Evolutionary conservation across 345 rosid genomes (phyloP).

Genomic region (Populus pruinosa): DNA sequence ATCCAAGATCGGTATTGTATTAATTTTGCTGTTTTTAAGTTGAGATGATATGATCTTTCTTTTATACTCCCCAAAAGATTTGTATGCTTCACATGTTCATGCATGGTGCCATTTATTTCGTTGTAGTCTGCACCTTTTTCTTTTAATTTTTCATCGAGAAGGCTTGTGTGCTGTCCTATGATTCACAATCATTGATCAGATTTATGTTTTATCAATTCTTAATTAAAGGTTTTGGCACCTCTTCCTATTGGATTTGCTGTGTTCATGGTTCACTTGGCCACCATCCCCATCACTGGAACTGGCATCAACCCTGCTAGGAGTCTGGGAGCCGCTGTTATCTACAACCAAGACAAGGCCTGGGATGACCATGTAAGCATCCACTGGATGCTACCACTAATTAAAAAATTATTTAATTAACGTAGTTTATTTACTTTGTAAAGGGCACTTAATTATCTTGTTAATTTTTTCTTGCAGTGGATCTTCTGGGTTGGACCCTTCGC

Average conservation of each 20-base stretch:
- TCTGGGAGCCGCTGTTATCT: constrained; percentile 73
- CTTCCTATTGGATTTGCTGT: constrained; percentile 88
- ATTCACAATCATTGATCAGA: background rate
- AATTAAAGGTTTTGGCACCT: constrained; percentile 66
- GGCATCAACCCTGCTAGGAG: constrained; percentile 93
- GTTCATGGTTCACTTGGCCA: constrained; percentile 91
- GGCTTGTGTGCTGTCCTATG: background rate
- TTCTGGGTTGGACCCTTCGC: constrained; percentile 88
- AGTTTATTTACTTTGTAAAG: background rate
- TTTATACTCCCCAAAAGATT: background rate
- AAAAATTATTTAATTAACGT: background rate
- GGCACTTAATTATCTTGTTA: background rate
- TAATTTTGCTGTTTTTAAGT: no score
- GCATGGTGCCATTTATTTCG: background rate
- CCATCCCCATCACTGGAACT: constrained; percentile 84
- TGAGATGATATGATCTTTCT: no score
- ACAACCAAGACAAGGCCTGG: constrained; percentile 55
- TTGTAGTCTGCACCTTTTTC: background rate
- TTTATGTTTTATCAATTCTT: background rate
- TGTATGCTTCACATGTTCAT: background rate
- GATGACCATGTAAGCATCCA: constrained; percentile 55
- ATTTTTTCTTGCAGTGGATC: constrained; percentile 55
- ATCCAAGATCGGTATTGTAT: no score
- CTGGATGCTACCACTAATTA: background rate
- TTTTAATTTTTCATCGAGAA: background rate